These are phyloP conservation scores for Phialocephala subalpina DNA, from an alignment of 2,329 filamentous ascomycete species.

Conservation along the genomic window DNA sequence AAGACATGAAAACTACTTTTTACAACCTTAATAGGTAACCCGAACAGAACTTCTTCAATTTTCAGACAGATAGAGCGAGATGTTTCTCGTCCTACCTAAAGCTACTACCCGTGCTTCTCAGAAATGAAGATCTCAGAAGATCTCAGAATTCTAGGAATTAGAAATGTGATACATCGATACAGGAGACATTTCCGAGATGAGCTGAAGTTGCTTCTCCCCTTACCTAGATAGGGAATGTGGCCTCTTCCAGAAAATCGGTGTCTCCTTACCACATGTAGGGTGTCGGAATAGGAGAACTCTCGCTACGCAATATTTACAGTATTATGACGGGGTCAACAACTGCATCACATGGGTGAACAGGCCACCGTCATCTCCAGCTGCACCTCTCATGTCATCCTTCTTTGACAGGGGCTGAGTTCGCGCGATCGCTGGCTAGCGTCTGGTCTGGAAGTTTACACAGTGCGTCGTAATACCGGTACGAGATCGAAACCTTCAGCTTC, in stretches of 20 bases:
- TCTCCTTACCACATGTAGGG: neutral
- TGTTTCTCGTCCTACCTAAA: neutral
- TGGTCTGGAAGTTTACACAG: neutral
- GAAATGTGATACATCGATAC: neutral
- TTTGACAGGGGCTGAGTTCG: neutral
- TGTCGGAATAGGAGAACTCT: neutral
- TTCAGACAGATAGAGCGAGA: neutral
- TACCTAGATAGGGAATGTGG: constrained; percentile 2
- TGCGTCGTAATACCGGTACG: constrained; percentile 5
- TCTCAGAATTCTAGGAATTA: too few species aligned
- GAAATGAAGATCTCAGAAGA: neutral
- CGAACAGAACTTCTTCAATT: too few species aligned
- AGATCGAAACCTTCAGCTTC: constrained; percentile 5
- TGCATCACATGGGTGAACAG: neutral
- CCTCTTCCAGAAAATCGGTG: neutral
- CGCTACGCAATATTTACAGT: neutral
- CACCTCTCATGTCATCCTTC: neutral
- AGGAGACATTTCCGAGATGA: neutral
- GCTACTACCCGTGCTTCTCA: neutral
- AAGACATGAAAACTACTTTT: neutral
- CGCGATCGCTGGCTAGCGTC: constrained; percentile 1
- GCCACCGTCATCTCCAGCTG: neutral
- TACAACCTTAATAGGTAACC: too few species aligned
- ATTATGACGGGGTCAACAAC: neutral
- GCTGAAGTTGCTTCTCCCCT: neutral